Percentiles rank a stretch among this genome's conserved stretches.
phyloP scores from a whole-genome alignment of 2,329 filamentous ascomycete genomes.

The Sporothrix brasiliensis region DNA sequence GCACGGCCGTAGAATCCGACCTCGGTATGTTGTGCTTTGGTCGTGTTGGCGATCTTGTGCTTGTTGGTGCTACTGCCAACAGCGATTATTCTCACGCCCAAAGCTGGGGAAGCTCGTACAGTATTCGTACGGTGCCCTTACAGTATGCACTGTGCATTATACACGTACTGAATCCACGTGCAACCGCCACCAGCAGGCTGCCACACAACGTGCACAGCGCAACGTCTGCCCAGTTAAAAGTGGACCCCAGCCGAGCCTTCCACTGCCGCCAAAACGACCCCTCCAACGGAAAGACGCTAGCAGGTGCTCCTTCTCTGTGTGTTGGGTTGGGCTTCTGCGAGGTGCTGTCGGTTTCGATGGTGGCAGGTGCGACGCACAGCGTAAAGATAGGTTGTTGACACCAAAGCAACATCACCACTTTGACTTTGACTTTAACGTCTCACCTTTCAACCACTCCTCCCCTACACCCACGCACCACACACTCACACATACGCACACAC shows the following conservation, averaged over 20 bases:
- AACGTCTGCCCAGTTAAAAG: not conserved
- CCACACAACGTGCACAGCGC: not conserved
- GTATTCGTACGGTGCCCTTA: not conserved
- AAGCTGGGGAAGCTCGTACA: not conserved
- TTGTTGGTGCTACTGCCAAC: not conserved
- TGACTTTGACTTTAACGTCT: not conserved
- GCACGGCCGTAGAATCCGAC: not conserved
- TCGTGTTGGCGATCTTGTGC: not conserved
- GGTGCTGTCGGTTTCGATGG: constrained; percentile 23
- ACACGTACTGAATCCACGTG: not conserved
- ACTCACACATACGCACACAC: not conserved
- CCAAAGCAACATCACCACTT: not conserved
- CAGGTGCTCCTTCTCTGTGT: not conserved
- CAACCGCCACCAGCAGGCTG: constrained; percentile 14
- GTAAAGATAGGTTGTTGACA: not conserved
- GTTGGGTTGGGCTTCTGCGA: constrained; percentile 20
- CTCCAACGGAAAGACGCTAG: not conserved
- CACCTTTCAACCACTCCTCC: not conserved
- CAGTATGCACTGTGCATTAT: not conserved
- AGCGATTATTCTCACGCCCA: too few species aligned
- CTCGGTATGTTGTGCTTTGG: not conserved
- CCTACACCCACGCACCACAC: not conserved
- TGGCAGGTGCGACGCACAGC: not conserved
- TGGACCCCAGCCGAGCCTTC: not conserved
- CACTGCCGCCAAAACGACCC: constrained; percentile 8